Evolutionary conservation across 805 yeast species (phyloP), one percentile per base, ranked within the genome.

Genomic region (Saccharomycopsis malanga): DNA sequence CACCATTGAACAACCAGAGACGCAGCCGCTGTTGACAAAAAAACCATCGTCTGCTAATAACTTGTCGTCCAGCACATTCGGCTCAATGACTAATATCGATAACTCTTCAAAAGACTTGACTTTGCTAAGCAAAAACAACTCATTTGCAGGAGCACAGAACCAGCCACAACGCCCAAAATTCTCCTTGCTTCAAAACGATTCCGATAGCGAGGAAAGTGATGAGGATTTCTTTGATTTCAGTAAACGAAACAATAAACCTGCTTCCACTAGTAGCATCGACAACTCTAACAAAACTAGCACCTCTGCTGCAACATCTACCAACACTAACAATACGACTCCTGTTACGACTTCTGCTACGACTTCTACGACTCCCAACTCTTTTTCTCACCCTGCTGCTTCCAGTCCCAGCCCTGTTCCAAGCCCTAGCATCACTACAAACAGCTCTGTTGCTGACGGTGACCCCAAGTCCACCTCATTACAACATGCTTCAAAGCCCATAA

Each of bases 31-130:
- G 14, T 34, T 45, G 14, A 22, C 29, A 2, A 47, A 47, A 18
- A 36, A 39, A 20, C 46, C 50, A 12, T 47, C 50, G 9, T 47
- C 50, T 14, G 44, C 44, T 2, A 42, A 38, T 23, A 47, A 47
- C n/a, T 29, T 47, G 9, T 36, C 50, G 4, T 29, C 29, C 15
- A 21, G 21, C 2, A 34, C 34, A 3, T 41, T 41, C 21, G 37
- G 37, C 18, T 30, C 37, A 10, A 2, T 7, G 25, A 41, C 27
- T 27, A 29, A 12, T 32, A 20, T 32, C 14, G 37, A 18, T 14
- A 20, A 12, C 4, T 17, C 7, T 17, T 30, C 4, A 20, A 24
- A 20, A 41, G 30, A 20, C 44, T 34, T 30, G 23, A 17, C n/a
- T 20, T 41, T 41, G 36, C 6, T 15, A 10, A 36, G 18, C 37